These are phyloP conservation scores for Elaphomyces granulatus DNA, from an alignment of 495 filamentous ascomycete genomes.

Conservation along the genomic window DNA sequence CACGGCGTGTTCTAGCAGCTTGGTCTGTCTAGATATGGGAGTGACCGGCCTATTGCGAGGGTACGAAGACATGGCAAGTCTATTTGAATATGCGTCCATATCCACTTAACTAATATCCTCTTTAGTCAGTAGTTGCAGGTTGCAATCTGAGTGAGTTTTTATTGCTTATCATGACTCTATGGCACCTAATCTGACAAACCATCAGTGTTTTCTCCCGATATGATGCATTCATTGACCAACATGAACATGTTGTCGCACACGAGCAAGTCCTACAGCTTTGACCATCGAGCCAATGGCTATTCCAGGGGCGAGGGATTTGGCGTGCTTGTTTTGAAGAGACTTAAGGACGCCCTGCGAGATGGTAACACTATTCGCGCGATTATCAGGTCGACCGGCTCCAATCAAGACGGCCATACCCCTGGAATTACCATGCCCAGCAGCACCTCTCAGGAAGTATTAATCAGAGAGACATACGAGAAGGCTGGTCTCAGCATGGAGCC, in stretches of 20 bases:
- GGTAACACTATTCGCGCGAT: constrained; percentile 22
- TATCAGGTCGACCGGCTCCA: constrained; percentile 17
- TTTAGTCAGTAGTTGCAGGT: constrained; percentile 11
- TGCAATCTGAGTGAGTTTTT: constrained; percentile 16
- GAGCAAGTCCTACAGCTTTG: constrained; percentile 27
- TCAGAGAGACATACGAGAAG: constrained; percentile 15
- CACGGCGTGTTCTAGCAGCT: constrained; percentile 1
- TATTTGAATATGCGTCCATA: background rate
- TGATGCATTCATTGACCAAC: constrained; percentile 14
- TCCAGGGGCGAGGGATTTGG: constrained; percentile 22
- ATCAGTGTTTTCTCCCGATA: too few species aligned
- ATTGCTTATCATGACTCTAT: constrained; percentile 13
- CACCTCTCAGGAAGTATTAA: constrained; percentile 17
- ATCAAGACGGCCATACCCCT: constrained; percentile 20
- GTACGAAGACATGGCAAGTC: background rate
- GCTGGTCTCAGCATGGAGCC: constrained; percentile 14
- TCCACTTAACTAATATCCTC: too few species aligned
- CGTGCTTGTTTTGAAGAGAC: constrained; percentile 20
- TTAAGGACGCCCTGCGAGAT: constrained; percentile 16
- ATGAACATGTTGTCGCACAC: constrained; percentile 22
- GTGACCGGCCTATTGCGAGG: background rate
- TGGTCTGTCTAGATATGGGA: background rate
- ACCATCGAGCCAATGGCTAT: constrained; percentile 21
- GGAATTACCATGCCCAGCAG: constrained; percentile 26
- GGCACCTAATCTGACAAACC: constrained; percentile 12